phyloP scores from a whole-genome alignment of 1,284 basidiomycete genomes.

The Boletellus deceptivus region DNA sequence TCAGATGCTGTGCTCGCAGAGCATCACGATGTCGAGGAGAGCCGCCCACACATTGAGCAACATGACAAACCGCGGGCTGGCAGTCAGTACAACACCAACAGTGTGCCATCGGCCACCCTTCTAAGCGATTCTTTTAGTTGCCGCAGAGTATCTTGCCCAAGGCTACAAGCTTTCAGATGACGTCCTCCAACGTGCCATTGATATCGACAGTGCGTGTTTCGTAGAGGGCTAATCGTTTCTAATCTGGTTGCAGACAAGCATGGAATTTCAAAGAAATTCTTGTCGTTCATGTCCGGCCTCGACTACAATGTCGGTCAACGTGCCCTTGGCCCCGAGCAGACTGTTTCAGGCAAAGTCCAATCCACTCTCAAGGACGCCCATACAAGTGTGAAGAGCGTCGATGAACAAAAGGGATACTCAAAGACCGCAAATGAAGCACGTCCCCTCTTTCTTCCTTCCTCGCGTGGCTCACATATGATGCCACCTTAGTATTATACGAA shows the following conservation, averaged over 20 bases:
- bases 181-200: constrained; percentile 82
- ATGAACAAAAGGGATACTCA: constrained; percentile 77
- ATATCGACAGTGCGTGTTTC: constrained; percentile 67
- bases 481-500: constrained; percentile 69
- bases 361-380: constrained; percentile 57
- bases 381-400: constrained; percentile 68
- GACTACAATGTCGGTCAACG: constrained; percentile 69
- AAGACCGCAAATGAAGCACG: constrained; percentile 67
- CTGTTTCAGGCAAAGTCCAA: constrained; percentile 71
- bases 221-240: background rate
- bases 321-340: constrained; percentile 70
- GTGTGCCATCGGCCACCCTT: background rate
- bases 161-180: constrained; percentile 82
- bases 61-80: constrained; percentile 80
- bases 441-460: background rate
- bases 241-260: constrained; percentile 56
- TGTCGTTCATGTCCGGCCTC: constrained; percentile 70
- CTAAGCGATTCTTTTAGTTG: constrained; percentile 47
- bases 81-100: constrained; percentile 44
- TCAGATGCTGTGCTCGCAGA: constrained; percentile 59
- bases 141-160: constrained; percentile 86
- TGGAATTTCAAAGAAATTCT: constrained; percentile 85
- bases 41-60: constrained; percentile 56
- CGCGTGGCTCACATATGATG: constrained; percentile 1
- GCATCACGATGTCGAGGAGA: constrained; percentile 48